These are phyloP conservation scores for Trichosanthes cucumerina DNA, from an alignment of 306 rosid species.

Conservation along the genomic window DNA sequence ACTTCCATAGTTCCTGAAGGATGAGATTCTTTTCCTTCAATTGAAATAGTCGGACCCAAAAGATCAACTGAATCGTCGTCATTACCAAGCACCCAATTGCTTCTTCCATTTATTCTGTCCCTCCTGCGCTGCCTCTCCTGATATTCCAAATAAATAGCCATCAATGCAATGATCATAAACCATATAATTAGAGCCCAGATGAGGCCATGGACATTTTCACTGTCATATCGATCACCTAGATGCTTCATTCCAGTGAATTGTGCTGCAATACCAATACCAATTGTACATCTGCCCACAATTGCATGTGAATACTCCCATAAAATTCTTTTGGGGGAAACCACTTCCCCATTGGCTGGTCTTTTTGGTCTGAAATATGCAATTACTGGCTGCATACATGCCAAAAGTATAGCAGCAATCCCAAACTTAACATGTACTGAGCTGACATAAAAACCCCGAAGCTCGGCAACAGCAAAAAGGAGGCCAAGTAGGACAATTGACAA, in stretches of 20 bases:
- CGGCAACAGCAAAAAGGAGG: slow-evolving; percentile 88
- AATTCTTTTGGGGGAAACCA: slow-evolving; percentile 39
- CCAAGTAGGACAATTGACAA: slow-evolving; percentile 63
- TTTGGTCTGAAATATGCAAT: slow-evolving; percentile 63
- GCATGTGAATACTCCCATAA: slow-evolving; percentile 72
- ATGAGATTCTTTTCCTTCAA: slow-evolving; percentile 35
- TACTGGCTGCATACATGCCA: slow-evolving; percentile 63
- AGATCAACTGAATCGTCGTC: slow-evolving; percentile 84
- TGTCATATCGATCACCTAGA: slow-evolving; percentile 62
- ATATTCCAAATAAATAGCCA: slow-evolving; percentile 50
- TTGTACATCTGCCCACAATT: slow-evolving; percentile 59
- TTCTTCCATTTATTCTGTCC: slow-evolving; percentile 36
- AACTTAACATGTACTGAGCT: slow-evolving; percentile 69
- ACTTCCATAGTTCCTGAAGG: slow-evolving; percentile 63
- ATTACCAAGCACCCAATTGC: slow-evolving; percentile 89
- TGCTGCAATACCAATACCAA: slow-evolving; percentile 60
- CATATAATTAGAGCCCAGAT: slow-evolving; percentile 58
- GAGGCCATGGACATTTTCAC: slow-evolving; percentile 60
- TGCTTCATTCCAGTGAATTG: slow-evolving; percentile 85
- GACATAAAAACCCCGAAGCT: slow-evolving; percentile 68
- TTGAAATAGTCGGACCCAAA: slow-evolving; percentile 34
- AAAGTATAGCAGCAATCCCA: slow-evolving; percentile 51
- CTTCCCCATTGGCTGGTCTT: slow-evolving; percentile 45
- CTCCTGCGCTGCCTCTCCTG: slow-evolving; percentile 32
- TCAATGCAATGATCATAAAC: slow-evolving; percentile 48